Evolutionary conservation across 306 rosid genomes (phyloP).

Genomic region (Sophora flavescens): DNA sequence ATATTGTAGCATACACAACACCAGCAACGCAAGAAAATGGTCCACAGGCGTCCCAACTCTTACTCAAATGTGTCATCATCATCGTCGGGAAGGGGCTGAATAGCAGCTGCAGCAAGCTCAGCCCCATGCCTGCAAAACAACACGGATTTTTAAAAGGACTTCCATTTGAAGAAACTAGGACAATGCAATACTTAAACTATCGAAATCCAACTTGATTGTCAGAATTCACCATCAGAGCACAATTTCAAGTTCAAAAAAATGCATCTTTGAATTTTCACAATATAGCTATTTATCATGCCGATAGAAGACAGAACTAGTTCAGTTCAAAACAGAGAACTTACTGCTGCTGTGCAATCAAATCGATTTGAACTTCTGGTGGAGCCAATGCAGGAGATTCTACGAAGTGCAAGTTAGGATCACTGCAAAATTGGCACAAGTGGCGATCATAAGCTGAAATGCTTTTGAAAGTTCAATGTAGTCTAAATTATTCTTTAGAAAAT

Average conservation of each 20-base stretch:
- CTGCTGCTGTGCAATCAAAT: constrained; percentile 73
- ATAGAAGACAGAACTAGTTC: neutral
- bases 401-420: constrained; percentile 80
- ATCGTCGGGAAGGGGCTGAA: constrained; percentile 85
- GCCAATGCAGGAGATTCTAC: constrained; percentile 92
- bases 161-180: no score
- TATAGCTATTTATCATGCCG: no score
- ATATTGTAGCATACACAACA: constrained; percentile 35
- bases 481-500: no score
- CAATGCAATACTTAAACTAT: no score
- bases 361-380: constrained; percentile 90
- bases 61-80: constrained; percentile 77
- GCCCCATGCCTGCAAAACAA: constrained; percentile 66
- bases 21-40: constrained; percentile 7
- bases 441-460: neutral
- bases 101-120: constrained; percentile 66
- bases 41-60: no score
- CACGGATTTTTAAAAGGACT: neutral
- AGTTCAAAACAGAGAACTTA: constrained; percentile 45
- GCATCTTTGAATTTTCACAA: no score
- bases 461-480: no score
- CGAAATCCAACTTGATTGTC: no score
- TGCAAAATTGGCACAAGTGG: constrained; percentile 45
- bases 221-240: no score
- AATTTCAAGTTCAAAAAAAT: no score